Evolutionary conservation across 2,329 filamentous ascomycete species (phyloP), one percentile per base, ranked within the genome.

Genomic region (Aspergillus ibericus): DNA sequence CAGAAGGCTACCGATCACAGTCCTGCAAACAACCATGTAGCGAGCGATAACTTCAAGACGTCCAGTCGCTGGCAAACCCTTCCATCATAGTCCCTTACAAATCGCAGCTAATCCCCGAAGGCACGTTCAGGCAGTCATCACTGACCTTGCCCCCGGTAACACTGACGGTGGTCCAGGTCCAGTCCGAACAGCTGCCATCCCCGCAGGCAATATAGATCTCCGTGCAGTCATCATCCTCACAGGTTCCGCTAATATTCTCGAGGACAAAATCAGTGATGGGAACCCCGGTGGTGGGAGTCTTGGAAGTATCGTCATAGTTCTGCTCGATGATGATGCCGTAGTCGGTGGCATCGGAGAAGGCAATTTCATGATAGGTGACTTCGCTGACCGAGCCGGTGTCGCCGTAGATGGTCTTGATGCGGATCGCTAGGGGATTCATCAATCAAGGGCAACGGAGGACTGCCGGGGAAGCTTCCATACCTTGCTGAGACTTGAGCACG

Each of bases 341-440:
- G 29, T 50, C 29, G 0, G 47, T 50, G 29, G 47, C 47, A 15
- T 50, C 47, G 8, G 47, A 50, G 4, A 50, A 50, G 29, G 47
- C 47, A 12, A 50, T 50, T 29, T 50, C 47, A 34, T 50, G 47
- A 20, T 50, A 72, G 2, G 71, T 77, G 50, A 68, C 69, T 32
- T 68, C 71, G 47, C 63, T 59, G 8, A 73, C 75, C 6, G 68
- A 66, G 42, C 77, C 78, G 15, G 80, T 85, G 4, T 78, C 78
- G 53, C 75, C 79, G 44, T 73, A 79, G 25, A 82, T 78, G 12
- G 82, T 83, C 77, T 87, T 87, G 74, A 87, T 81, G 57, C 84
- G 83, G 52, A 85, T 77, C 5, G 47, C 47, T 50, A 34, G 12
- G 32, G 47, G 8, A 20, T 2, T 2, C 2, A 9, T 50, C 18